Evolutionary conservation across 2,329 filamentous ascomycete genomes (phyloP), one percentile per base, ranked within the genome.

Genomic region (Alternaria panax): DNA sequence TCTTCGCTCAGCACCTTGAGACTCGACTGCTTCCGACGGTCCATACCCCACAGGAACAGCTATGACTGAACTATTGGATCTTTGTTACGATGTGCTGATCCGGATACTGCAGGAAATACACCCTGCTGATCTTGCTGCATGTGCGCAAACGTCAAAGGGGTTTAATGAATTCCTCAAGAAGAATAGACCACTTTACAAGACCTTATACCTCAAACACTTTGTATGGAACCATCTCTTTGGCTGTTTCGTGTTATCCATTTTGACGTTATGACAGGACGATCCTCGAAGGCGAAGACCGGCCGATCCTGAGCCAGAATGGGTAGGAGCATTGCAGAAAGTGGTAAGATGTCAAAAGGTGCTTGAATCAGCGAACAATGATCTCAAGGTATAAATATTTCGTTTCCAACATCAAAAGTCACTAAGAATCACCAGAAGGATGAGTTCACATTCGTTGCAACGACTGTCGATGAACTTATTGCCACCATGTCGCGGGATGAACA

Each of bases 131-230:
- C 58, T 78, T 14, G 74, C 69, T 5, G 58, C 70, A 30, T 75
- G 74, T 59, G 69, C 74, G 5, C 64, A 65, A 40, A 72, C 74
- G 4, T 76, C 70, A 2, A 63, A 56, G 42, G 70, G 60, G 3
- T 78, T 93, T 46, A 77, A 85, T 59, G 74, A 79, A 32, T 86
- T 87, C 62, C 80, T 90, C 52, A 81, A 78, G 48, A 81, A 80
- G 42, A 91, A 92, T 71, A 73, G 76, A 16, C 78, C 85, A 8
- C 78, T 93, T 12, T 89, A 83, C 74, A 88, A 85, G 59, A 82
- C 85, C 22, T 78, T 91, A 7, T 93, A 91, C 72, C 75, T 88
- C 4, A 79, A 80, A 16, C 75, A 77, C 42, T 81, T 88, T 54
- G 88, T 90, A 75, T 68, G 80, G 62, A 58, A 59, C 7, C 4